Conservation (phyloP, 1,284 basidiomycete genomes). For the Ustilago shanxiensis region DNA sequence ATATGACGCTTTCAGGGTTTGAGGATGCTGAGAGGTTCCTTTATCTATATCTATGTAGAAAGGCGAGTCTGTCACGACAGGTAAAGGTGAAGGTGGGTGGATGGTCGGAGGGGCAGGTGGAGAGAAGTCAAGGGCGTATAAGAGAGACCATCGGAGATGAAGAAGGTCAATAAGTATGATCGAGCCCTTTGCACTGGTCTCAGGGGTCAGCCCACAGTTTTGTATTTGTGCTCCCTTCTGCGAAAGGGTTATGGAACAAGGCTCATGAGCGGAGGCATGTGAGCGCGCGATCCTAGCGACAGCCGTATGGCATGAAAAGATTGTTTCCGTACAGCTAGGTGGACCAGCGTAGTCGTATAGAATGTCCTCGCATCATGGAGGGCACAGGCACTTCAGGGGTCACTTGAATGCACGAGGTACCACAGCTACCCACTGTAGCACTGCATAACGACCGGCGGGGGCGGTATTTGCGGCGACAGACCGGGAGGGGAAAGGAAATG, state of each 20-base stretch:
- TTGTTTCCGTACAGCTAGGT: no score
- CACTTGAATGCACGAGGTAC: no score
- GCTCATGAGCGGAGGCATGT: background rate
- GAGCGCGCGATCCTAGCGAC: background rate
- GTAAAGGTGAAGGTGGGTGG: background rate
- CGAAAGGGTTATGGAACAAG: background rate
- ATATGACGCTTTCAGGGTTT: no score
- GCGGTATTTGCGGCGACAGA: no score
- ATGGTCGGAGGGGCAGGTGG: background rate
- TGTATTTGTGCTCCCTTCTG: background rate
- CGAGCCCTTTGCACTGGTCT: background rate
- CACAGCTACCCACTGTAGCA: background rate
- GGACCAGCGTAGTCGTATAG: no score
- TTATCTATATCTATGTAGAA: background rate
- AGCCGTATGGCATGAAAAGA: no score
- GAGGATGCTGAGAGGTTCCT: background rate
- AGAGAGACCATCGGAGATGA: constrained; percentile 7
- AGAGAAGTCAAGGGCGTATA: background rate
- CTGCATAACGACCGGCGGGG: background rate
- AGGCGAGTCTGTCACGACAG: constrained; percentile 1
- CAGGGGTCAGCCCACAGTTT: constrained; percentile 1
- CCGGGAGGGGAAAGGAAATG: no score
- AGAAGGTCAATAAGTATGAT: constrained; percentile 13
- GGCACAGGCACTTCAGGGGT: no score
- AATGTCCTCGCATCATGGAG: no score